A percentile compares a stretch with the other conserved stretches of the same genome.
Conservation (phyloP, 352 stramenopile genomes). For the Pseudoperonospora humuli region DNA sequence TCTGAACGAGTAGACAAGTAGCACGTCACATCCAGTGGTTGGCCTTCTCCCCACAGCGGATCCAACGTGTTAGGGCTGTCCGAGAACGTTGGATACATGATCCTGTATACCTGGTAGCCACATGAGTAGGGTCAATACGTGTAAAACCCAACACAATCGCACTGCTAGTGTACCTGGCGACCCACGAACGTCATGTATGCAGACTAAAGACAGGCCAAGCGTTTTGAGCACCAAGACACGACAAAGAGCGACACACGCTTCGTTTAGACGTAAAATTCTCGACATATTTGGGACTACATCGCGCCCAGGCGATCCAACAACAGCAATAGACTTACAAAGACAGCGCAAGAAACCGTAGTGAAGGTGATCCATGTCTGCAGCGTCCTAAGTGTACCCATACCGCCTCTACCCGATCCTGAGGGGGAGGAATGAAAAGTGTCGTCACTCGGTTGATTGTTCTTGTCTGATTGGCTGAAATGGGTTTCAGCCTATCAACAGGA, state of each 20-base stretch:
- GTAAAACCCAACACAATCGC: too few relatives aligned
- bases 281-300: not conserved
- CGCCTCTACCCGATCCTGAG: not conserved
- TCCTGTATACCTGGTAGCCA: slow-evolving; percentile 53
- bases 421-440: too few relatives aligned
- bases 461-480: not conserved
- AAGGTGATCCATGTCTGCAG: slow-evolving; percentile 42
- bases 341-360: slow-evolving; percentile 43
- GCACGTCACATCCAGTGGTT: slow-evolving; percentile 45
- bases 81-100: slow-evolving; percentile 63
- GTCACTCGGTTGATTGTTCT: not conserved
- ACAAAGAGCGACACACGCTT: not conserved
- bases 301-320: not conserved
- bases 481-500: slow-evolving; percentile 10
- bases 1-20: slow-evolving; percentile 43
- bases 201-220: slow-evolving; percentile 19
- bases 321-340: slow-evolving; percentile 40
- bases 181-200: slow-evolving; percentile 52
- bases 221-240: not conserved
- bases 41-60: slow-evolving; percentile 55
- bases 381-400: slow-evolving; percentile 23
- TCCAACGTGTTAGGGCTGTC: slow-evolving; percentile 41
- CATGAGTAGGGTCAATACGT: not conserved
- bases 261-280: too few relatives aligned
- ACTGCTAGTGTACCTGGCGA: slow-evolving; percentile 27